Percentiles rank a stretch among this genome's conserved stretches.
Evolutionary conservation across 495 filamentous ascomycete genomes (phyloP).

Genomic region (Aspergillus heteromorphus): DNA sequence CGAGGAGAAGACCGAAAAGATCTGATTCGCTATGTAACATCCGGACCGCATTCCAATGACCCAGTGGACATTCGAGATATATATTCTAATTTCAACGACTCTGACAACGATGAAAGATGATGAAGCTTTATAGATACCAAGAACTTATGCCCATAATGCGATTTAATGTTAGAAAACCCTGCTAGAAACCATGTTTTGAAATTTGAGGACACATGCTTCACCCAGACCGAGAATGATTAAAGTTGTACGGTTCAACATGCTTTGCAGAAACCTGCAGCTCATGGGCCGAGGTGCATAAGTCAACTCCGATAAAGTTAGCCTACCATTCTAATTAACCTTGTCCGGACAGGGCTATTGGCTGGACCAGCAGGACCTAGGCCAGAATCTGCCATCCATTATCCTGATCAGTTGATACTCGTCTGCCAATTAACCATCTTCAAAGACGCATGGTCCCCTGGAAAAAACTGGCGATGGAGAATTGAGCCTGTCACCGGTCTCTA

Average conservation of each 20-base stretch:
- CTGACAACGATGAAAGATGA: neutral
- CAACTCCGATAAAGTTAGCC: too few relatives aligned
- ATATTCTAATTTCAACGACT: neutral
- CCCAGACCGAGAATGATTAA: neutral
- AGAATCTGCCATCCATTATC: too few relatives aligned
- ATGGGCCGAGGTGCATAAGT: too few relatives aligned
- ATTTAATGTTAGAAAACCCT: neutral
- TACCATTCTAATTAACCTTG: too few relatives aligned
- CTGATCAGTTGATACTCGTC: too few relatives aligned
- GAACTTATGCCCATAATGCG: neutral
- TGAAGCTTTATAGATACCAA: neutral
- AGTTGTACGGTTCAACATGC: neutral
- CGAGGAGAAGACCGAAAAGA: constrained; percentile 33
- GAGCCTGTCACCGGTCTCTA: too few relatives aligned
- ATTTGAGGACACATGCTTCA: neutral
- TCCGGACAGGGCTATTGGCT: too few relatives aligned
- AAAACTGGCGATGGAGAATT: too few relatives aligned
- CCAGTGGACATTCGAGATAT: neutral
- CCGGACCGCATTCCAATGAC: neutral
- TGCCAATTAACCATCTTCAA: too few relatives aligned
- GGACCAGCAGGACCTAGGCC: too few relatives aligned
- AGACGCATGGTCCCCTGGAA: too few relatives aligned
- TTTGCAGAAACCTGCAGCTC: too few relatives aligned
- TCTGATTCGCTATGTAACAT: constrained; percentile 7
- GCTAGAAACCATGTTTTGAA: neutral